Evolutionary conservation across 768 basidiomycete species (phyloP).

Genomic region (Rubroboletus satanas): DNA sequence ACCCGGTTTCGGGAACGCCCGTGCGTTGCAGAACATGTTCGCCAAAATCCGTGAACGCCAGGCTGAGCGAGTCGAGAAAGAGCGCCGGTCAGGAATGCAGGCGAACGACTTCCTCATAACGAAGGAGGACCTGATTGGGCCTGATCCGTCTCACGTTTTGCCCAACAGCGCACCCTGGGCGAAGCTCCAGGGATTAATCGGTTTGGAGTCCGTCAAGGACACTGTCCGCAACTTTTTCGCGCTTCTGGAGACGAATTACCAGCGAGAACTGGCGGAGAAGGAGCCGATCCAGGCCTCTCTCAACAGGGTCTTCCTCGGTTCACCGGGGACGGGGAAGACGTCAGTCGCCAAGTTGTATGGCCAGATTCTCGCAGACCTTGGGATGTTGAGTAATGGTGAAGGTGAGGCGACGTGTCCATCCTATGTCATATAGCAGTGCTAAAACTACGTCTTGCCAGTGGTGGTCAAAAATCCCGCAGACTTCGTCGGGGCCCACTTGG

Average conservation of each 20-base stretch:
- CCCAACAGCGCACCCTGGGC: constrained; percentile 47
- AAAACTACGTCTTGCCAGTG: constrained; percentile 35
- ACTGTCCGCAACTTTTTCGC: constrained; percentile 48
- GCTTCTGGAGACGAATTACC: constrained; percentile 51
- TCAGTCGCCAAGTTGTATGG: constrained; percentile 69
- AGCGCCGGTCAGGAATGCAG: constrained; percentile 37
- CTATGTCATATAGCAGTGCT: background rate
- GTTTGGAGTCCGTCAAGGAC: constrained; percentile 55
- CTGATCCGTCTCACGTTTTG: constrained; percentile 52
- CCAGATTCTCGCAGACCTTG: constrained; percentile 56
- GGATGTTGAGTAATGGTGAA: constrained; percentile 69
- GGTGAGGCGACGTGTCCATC: constrained; percentile 35
- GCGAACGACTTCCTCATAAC: constrained; percentile 52
- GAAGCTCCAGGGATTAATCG: constrained; percentile 50
- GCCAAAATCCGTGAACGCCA: constrained; percentile 49
- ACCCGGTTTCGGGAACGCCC: constrained; percentile 67
- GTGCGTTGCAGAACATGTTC: constrained; percentile 55
- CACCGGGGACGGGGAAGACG: constrained; percentile 71
- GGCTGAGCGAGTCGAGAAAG: constrained; percentile 43
- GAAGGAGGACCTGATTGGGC: constrained; percentile 61
- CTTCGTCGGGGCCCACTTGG: constrained; percentile 56
- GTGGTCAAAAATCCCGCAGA: constrained; percentile 67
- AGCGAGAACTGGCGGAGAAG: constrained; percentile 54
- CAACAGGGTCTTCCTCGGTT: constrained; percentile 65
- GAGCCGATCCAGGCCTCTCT: constrained; percentile 51